A percentile compares a stretch with the other conserved stretches of the same genome.
These are phyloP conservation scores for Phytophthora citricola DNA, from an alignment of 352 stramenopile genomes.

Conservation along the genomic window DNA sequence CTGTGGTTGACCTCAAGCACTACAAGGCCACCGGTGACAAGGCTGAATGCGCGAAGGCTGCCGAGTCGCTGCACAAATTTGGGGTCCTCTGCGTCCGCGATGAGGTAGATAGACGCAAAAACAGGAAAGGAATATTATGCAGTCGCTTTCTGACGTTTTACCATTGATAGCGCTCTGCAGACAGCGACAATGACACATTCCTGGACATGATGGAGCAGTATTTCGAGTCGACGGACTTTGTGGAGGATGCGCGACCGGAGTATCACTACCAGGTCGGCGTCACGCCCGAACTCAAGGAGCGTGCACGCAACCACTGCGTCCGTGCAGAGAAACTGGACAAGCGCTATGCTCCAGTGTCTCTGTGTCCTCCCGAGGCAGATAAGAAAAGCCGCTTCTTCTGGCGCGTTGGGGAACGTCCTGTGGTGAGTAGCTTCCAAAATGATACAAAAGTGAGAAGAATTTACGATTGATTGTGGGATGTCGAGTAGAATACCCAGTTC, in stretches of 20 bases:
- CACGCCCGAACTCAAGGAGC: slow-evolving; percentile 87
- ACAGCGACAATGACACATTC: slow-evolving; percentile 86
- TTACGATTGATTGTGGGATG: slow-evolving; percentile 1
- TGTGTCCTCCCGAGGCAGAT: slow-evolving; percentile 91
- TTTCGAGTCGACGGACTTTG: slow-evolving; percentile 90
- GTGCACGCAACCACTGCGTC: slow-evolving; percentile 85
- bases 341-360: slow-evolving; percentile 74
- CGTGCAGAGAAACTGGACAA: slow-evolving; percentile 58
- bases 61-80: slow-evolving; percentile 87
- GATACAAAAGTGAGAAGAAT: neutral
- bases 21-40: slow-evolving; percentile 79
- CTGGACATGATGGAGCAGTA: slow-evolving; percentile 95
- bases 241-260: slow-evolving; percentile 88
- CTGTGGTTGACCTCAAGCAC: slow-evolving; percentile 82
- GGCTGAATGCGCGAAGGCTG: slow-evolving; percentile 75
- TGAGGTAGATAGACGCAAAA: slow-evolving; percentile 36
- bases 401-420: slow-evolving; percentile 85
- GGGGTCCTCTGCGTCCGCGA: slow-evolving; percentile 86
- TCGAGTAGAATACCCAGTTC: slow-evolving; percentile 73
- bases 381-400: slow-evolving; percentile 96
- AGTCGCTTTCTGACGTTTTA: slow-evolving; percentile 7
- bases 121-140: neutral
- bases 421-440: slow-evolving; percentile 13
- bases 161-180: slow-evolving; percentile 54
- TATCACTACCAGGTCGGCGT: slow-evolving; percentile 92